A percentile compares a stretch with the other conserved stretches of the same genome.
Conservation (phyloP, 2,329 filamentous ascomycete species). For the Phaeoacremonium minimum region DNA sequence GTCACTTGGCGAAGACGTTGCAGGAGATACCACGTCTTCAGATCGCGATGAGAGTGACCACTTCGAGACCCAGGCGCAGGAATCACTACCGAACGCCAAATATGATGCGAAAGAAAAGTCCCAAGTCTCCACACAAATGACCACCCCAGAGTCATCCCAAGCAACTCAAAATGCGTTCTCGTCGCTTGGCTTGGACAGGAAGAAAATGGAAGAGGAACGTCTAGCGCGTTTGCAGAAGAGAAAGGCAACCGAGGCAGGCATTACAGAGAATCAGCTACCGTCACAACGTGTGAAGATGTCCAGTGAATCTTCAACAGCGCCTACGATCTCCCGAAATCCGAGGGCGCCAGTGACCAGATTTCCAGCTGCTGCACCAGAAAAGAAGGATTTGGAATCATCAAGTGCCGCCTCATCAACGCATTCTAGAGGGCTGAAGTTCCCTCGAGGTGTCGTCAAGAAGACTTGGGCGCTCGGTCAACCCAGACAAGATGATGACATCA, state of each 20-base stretch:
- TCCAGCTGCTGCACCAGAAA: too few relatives aligned
- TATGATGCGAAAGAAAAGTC: too few relatives aligned
- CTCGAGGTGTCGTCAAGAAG: constrained; percentile 68
- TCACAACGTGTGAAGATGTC: constrained; percentile 4
- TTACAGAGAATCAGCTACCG: constrained; percentile 6
- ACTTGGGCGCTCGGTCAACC: constrained; percentile 69
- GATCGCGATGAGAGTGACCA: background rate
- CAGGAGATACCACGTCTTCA: background rate
- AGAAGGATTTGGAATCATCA: too few relatives aligned
- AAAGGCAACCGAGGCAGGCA: constrained; percentile 12
- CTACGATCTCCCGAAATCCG: constrained; percentile 1
- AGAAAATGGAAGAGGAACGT: constrained; percentile 81
- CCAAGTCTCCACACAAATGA: too few relatives aligned
- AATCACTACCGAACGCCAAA: too few relatives aligned
- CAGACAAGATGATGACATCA: constrained; percentile 68
- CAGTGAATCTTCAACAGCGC: background rate
- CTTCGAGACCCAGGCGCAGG: too few relatives aligned
- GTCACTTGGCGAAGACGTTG: constrained; percentile 37
- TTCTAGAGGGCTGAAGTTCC: constrained; percentile 32
- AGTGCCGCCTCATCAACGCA: too few relatives aligned
- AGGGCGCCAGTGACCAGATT: too few relatives aligned
- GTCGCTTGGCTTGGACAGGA: constrained; percentile 62
- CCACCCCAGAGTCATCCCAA: background rate
- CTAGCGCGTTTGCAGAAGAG: constrained; percentile 65
- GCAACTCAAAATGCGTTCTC: constrained; percentile 19